Evolutionary conservation across 352 stramenopile genomes (phyloP), one percentile per base, ranked within the genome.

Genomic region (Pythium dissimile): DNA sequence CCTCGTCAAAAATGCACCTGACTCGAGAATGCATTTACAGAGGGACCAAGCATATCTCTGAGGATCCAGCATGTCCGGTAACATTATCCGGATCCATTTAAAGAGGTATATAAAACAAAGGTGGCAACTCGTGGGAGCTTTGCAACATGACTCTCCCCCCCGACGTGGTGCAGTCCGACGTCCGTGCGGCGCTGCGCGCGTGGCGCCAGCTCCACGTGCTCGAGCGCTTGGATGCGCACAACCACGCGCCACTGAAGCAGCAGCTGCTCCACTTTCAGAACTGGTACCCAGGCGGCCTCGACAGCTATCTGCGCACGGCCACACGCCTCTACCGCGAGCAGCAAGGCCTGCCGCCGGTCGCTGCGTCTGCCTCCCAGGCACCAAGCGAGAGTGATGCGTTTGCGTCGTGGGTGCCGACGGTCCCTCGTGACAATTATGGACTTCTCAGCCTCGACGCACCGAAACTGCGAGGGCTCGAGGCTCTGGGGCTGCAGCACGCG

Each of bases 201-300:
- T 88, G 74, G 74, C 31, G 60, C 11, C 78, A 88, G 58, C 47
- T 38, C 37, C 67, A 74, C 43, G 68, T 88, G 39, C 66, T 88
- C 26, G 28, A 59, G 1, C 46, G 64, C 37, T 53, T 88, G 3
- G 20, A 46, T 8, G 47, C 45, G 13, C 27, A 55, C n/a, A n/a
- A n/a, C n/a, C n/a, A n/a, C 10, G 31, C 48, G 15, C n/a, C 58
- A 2, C 48, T 88, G 45, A 67, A 52, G 58, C 34, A 55, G 3
- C 80, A 89, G 34, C 51, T 89, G 12, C 54, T 76, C 62, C 77
- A 81, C 55, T 88, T 89, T 44, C 74, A 86, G 45, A 37, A 45
- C 18, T 88, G 77, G 80, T 90, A 88, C 62, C 75, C 77, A 21
- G 76, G 78, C 26, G 80, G 80, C 26, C 44, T 90, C 28, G 76